A percentile compares a stretch with the other conserved stretches of the same genome.
These are phyloP conservation scores for Rhexocercosporidium sp. DNA, from an alignment of 2,329 filamentous ascomycete genomes.

Conservation along the genomic window DNA sequence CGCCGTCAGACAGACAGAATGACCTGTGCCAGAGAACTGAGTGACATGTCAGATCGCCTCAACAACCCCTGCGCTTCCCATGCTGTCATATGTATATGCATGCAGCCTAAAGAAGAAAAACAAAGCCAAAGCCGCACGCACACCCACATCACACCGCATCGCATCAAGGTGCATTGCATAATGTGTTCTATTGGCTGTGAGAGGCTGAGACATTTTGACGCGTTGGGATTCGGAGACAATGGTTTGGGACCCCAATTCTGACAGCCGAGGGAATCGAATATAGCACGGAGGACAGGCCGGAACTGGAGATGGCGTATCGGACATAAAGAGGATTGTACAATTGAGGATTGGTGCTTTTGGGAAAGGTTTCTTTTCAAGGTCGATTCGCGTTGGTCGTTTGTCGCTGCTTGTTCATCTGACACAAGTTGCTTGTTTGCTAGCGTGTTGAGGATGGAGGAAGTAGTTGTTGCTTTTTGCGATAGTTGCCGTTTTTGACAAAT, in stretches of 20 bases:
- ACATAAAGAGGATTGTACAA: not conserved
- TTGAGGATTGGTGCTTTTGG: not conserved
- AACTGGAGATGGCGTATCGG: not conserved
- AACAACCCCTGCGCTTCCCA: not conserved
- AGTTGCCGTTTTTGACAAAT: not conserved
- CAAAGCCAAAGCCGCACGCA: slow-evolving; percentile 4
- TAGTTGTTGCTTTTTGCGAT: slow-evolving; percentile 1
- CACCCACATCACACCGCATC: not conserved
- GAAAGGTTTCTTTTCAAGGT: not conserved
- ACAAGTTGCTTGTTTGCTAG: slow-evolving; percentile 2
- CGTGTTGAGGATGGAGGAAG: not conserved
- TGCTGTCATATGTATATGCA: slow-evolving; percentile 10
- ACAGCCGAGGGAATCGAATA: not conserved
- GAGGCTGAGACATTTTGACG: slow-evolving; percentile 7
- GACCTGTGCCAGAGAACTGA: not conserved
- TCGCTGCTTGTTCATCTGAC: too few species aligned
- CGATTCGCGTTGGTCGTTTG: not conserved
- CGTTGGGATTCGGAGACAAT: not conserved
- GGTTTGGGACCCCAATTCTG: slow-evolving; percentile 2
- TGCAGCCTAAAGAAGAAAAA: slow-evolving; percentile 5
- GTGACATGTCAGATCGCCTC: not conserved
- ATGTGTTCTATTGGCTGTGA: not conserved
- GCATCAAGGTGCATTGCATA: not conserved
- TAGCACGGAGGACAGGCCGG: not conserved
- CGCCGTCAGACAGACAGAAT: not conserved